Percentiles rank a stretch among this genome's conserved stretches.
Evolutionary conservation across 371 early-diverging fungal species (phyloP).

Genomic region (Paramicrosporidium saccamoebae): DNA sequence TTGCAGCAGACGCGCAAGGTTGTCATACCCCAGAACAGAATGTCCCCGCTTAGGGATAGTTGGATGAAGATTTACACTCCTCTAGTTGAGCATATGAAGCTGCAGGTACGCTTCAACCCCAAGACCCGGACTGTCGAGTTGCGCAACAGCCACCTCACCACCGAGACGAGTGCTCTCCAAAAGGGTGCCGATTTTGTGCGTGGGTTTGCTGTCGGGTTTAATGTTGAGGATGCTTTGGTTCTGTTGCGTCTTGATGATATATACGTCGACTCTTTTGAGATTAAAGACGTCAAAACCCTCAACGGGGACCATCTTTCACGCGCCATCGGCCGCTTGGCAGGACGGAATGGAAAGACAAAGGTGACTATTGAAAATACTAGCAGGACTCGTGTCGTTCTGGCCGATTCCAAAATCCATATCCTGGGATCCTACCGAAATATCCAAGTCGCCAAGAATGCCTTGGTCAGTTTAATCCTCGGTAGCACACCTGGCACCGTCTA

Average conservation of each 20-base stretch:
- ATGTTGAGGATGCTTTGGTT: slow-evolving; percentile 72
- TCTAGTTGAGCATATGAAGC: slow-evolving; percentile 82
- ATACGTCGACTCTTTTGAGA: slow-evolving; percentile 81
- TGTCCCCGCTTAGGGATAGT: slow-evolving; percentile 62
- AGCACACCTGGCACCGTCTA: slow-evolving; percentile 93
- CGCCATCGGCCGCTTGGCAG: slow-evolving; percentile 96
- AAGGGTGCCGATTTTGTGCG: slow-evolving; percentile 78
- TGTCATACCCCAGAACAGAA: slow-evolving; percentile 66
- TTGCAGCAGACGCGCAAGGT: too few relatives aligned
- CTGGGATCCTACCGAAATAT: slow-evolving; percentile 89
- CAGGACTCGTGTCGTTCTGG: slow-evolving; percentile 83
- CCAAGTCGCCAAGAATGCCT: slow-evolving; percentile 82
- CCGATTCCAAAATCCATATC: slow-evolving; percentile 86
- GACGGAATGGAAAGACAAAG: slow-evolving; percentile 91
- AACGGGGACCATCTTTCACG: slow-evolving; percentile 83
- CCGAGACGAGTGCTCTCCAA: slow-evolving; percentile 53
- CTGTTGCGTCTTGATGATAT: slow-evolving; percentile 77
- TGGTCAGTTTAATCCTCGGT: slow-evolving; percentile 80
- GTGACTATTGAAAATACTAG: slow-evolving; percentile 87
- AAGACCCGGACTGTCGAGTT: slow-evolving; percentile 64
- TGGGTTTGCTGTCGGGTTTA: slow-evolving; percentile 74
- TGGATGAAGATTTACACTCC: slow-evolving; percentile 97
- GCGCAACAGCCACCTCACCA: slow-evolving; percentile 39
- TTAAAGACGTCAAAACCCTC: slow-evolving; percentile 88
- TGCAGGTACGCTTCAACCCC: slow-evolving; percentile 88